phyloP scores from a whole-genome alignment of 2,329 filamentous ascomycete species.

The Colletotrichum liaoningense region DNA sequence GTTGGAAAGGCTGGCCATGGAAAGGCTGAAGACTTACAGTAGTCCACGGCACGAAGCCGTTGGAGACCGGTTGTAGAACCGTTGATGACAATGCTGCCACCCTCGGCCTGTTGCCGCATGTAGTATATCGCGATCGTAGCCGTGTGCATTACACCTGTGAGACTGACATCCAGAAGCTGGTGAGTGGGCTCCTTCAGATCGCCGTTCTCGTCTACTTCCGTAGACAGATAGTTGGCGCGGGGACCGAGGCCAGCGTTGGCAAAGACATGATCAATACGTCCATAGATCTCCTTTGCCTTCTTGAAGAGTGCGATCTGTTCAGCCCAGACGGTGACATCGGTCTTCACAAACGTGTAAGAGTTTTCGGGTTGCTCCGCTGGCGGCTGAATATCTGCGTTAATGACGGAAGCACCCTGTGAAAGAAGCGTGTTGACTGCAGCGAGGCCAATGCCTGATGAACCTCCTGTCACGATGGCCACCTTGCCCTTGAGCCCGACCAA shows the following conservation, averaged over 20 bases:
- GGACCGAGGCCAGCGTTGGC: slow-evolving; percentile 70
- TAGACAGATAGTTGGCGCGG: slow-evolving; percentile 57
- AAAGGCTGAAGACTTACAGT: slow-evolving; percentile 47
- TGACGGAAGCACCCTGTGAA: slow-evolving; percentile 63
- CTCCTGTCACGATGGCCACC: slow-evolving; percentile 78
- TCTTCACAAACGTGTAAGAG: slow-evolving; percentile 53
- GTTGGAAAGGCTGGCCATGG: background rate
- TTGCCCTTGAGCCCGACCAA: slow-evolving; percentile 65
- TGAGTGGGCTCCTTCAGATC: slow-evolving; percentile 58
- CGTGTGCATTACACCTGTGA: slow-evolving; percentile 62
- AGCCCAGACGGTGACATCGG: slow-evolving; percentile 62
- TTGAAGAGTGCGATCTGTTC: slow-evolving; percentile 64
- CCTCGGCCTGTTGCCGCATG: slow-evolving; percentile 57
- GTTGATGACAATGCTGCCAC: slow-evolving; percentile 66
- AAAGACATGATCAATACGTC: slow-evolving; percentile 83
- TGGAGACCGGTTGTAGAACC: slow-evolving; percentile 63
- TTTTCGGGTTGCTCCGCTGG: slow-evolving; percentile 42
- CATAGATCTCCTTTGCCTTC: slow-evolving; percentile 67
- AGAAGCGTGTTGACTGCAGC: slow-evolving; percentile 66
- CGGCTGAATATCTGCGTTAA: slow-evolving; percentile 64
- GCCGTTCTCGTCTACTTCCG: slow-evolving; percentile 60
- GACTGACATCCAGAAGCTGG: slow-evolving; percentile 59
- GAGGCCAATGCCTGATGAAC: slow-evolving; percentile 78
- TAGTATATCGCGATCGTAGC: slow-evolving; percentile 60
- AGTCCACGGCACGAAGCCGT: slow-evolving; percentile 62